Evolutionary conservation across 2,329 filamentous ascomycete genomes (phyloP).

Genomic region (Xylariaceae sp.): DNA sequence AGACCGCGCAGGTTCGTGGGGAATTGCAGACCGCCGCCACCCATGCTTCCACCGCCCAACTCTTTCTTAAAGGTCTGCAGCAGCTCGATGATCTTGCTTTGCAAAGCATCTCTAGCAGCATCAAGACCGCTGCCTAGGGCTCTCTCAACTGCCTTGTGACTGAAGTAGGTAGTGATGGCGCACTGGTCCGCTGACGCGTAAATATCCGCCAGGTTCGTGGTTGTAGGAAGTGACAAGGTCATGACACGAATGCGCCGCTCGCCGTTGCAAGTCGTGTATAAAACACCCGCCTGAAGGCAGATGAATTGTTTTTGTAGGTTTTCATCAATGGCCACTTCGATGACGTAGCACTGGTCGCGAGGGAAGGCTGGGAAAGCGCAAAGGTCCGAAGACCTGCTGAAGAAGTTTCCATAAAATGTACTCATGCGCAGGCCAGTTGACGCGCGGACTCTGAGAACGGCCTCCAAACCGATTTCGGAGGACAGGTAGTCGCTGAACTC

Average conservation of each 20-base stretch:
- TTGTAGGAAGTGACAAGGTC: conserved; percentile 89
- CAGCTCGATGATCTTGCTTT: conserved; percentile 87
- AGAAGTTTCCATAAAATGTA: conserved; percentile 99
- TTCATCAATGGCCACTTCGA: conserved; percentile 97
- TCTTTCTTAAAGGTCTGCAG: conserved; percentile 96
- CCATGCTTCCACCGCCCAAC: conserved; percentile 90
- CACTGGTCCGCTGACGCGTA: conserved; percentile 94
- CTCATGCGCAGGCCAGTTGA: conserved; percentile 94
- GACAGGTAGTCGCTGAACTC: conserved; percentile 98
- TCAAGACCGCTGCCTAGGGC: conserved; percentile 81
- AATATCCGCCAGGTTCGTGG: conserved; percentile 80
- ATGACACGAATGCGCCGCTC: conserved; percentile 92
- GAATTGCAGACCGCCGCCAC: conserved; percentile 82
- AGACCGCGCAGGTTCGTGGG: conserved; percentile 85
- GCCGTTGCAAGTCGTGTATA: conserved; percentile 97
- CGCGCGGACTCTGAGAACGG: conserved; percentile 88
- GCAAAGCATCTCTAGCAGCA: conserved; percentile 81
- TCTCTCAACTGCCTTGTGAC: conserved; percentile 94
- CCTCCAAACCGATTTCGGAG: conserved; percentile 90
- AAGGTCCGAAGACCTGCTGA: conserved; percentile 94
- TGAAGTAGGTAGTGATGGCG: conserved; percentile 90
- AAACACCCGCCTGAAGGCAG: conserved; percentile 87
- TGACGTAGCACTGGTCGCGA: conserved; percentile 93
- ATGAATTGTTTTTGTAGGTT: conserved; percentile 85
- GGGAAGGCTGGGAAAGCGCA: conserved; percentile 98